Percentiles rank a stretch among this genome's conserved stretches.
phyloP scores from a whole-genome alignment of 192 early-diverging fungal species.

The Backusella westeae region DNA sequence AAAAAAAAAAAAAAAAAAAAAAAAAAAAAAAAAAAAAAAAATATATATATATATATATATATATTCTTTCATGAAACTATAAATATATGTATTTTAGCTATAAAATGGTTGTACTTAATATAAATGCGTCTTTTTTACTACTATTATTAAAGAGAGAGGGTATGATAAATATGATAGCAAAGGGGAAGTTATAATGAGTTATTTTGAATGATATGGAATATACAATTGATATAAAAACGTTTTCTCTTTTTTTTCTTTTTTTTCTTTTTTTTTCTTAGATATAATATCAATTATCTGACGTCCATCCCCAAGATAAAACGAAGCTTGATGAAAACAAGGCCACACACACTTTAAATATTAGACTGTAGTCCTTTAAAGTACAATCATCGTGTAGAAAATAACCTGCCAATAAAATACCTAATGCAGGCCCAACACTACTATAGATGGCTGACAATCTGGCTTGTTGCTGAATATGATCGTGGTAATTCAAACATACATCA shows the following conservation, averaged over 20 bases:
- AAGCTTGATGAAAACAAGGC: conserved; percentile 5
- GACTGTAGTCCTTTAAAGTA: not conserved
- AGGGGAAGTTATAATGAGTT: too few species aligned
- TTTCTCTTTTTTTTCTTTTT: too few species aligned
- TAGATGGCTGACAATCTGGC: conserved; percentile 22
- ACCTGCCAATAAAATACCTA: conserved; percentile 18
- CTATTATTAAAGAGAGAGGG: too few species aligned
- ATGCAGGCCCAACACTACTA: conserved; percentile 20
- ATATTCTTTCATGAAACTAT: too few species aligned
- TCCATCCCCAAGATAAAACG: conserved; percentile 27
- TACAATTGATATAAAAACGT: not conserved
- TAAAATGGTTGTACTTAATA: too few species aligned
- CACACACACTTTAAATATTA: not conserved
- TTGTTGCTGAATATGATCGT: conserved; percentile 15
- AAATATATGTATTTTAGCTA: too few species aligned
- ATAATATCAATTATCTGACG: conserved; percentile 4
- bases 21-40: too few species aligned
- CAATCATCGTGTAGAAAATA: not conserved
- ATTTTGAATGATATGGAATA: too few species aligned
- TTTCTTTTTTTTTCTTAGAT: not conserved
- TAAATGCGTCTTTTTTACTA: too few species aligned
- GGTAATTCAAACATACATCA: not conserved
- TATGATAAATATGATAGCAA: too few species aligned
- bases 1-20: too few species aligned
- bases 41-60: too few species aligned